Base-by-base conservation (phyloP, 2,329 filamentous ascomycete genomes). In the Conoideocrella luteorostrata region DNA sequence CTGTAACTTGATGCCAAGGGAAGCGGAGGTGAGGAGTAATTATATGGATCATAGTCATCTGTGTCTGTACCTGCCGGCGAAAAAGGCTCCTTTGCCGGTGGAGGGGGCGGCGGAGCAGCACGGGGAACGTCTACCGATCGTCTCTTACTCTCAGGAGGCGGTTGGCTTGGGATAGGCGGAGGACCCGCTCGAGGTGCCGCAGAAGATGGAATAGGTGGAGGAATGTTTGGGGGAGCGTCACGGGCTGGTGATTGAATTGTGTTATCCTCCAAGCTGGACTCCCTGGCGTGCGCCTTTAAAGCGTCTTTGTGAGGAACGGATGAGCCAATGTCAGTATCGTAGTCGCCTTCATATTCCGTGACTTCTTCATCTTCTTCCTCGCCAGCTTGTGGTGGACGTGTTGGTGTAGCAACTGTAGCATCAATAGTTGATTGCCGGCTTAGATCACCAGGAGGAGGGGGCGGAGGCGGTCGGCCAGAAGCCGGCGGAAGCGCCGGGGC, bases 311-410 rank as follows among this genome's bases (percentile, higher is more conserved):
- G 88, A 44, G 86, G 88, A n/a, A 80, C 88, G 9, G 88, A 84
- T n/a, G 90, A 88, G 2, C 86, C 90, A 59, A 97, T 97, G 60
- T 97, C 93, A 6, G 93, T 97, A 55, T 97, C 93, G 60, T 97
- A 97, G 59, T 97, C 93, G 6, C 91, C 93, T 60, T 98, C 93
- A 58, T 97, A 97, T 58, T 96, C 91, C 0, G 88, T 94, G 26
- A 88, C 77, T 56, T 94, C 89, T 47, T 86, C 88, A 21, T 80
- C 82, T 12, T 84, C 82, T 24, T 81, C 81, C 24, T 85, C 83
- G 20, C 68, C 75, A 48, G 69, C 69, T 45, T 67, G 63, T 9
- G 57, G 53, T 10, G 64, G 64, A 48, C 72, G 58, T 43, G 65
- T 53, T 20, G 74, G 67, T 11, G 70, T 66, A 10, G 66, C 53